Evolutionary conservation across 2,329 filamentous ascomycete genomes (phyloP).

Genomic region (Didymella arachidicola): DNA sequence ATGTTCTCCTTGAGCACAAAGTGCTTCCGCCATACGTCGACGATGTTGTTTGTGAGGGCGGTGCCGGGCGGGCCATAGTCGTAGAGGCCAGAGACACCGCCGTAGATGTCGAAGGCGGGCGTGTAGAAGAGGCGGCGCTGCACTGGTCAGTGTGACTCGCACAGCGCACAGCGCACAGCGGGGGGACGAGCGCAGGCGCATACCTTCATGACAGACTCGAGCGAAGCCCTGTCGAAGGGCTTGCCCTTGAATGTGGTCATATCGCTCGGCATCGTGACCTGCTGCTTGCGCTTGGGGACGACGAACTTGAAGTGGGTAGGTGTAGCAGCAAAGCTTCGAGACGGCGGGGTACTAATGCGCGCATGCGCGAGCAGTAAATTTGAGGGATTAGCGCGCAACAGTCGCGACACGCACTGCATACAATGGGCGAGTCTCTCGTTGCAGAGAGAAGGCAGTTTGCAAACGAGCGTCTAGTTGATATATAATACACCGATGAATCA

Average conservation of each 20-base stretch:
- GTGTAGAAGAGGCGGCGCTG: conserved; percentile 76
- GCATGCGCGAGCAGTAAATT: no score
- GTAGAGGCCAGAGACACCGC: conserved; percentile 86
- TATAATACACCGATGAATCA: conserved; percentile 23
- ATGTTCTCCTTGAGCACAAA: conserved; percentile 94
- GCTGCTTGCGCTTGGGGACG: conserved; percentile 40
- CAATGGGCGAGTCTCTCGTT: conserved; percentile 33
- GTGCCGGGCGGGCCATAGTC: conserved; percentile 93
- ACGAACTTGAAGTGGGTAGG: conserved; percentile 40
- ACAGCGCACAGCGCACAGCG: conserved; percentile 14
- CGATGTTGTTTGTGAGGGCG: conserved; percentile 83
- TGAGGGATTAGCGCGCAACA: conserved; percentile 49
- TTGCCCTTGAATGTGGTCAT: conserved; percentile 74
- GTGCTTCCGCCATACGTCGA: conserved; percentile 91
- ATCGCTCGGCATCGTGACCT: conserved; percentile 40
- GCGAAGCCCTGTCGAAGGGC: conserved; percentile 79
- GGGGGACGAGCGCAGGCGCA: conserved; percentile 60
- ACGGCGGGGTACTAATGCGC: conserved; percentile 47
- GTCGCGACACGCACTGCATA: conserved; percentile 53
- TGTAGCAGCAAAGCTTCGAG: conserved; percentile 44
- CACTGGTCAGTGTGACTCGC: conserved; percentile 37
- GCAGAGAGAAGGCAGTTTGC: conserved; percentile 30
- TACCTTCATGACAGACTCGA: conserved; percentile 86
- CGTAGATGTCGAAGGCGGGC: conserved; percentile 93
- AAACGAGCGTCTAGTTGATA: conserved; percentile 30